Evolutionary conservation across 495 filamentous ascomycete genomes (phyloP).

Genomic region (Talaromyces nanjingensis): DNA sequence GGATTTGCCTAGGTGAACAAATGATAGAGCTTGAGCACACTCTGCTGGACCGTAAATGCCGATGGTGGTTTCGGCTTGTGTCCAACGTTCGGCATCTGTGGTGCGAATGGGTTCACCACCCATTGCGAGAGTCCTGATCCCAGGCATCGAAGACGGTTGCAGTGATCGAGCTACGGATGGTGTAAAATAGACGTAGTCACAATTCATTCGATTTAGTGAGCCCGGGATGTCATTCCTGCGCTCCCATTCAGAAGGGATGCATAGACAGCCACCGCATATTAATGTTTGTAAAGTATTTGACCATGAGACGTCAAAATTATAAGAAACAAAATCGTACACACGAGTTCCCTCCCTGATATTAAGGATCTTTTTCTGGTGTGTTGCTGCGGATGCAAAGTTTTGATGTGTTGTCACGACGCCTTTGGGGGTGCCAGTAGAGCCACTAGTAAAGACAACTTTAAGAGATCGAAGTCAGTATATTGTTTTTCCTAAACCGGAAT

Average conservation of each 20-base stretch:
- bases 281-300: conserved; percentile 45
- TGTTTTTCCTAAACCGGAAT: background rate
- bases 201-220: conserved; percentile 17
- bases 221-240: conserved; percentile 20
- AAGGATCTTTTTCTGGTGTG: background rate
- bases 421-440: conserved; percentile 3
- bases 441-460: conserved; percentile 8
- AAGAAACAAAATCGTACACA: conserved; percentile 43
- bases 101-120: conserved; percentile 21
- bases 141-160: conserved; percentile 21
- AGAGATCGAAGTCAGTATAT: background rate
- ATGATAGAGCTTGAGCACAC: conserved; percentile 16
- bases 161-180: conserved; percentile 38
- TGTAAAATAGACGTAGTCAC: conserved; percentile 25
- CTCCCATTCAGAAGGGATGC: conserved; percentile 45
- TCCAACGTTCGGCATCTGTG: conserved; percentile 8
- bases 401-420: conserved; percentile 3
- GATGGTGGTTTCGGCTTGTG: background rate
- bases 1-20: background rate
- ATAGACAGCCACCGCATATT: conserved; percentile 40
- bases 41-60: conserved; percentile 47
- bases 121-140: conserved; percentile 26
- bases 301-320: conserved; percentile 45
- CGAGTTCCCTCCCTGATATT: conserved; percentile 5
- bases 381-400: background rate